Evolutionary conservation across 108 stramenopile genomes (phyloP), one percentile per base, ranked within the genome.

Genomic region (Pseudonitzschia multiseries): DNA sequence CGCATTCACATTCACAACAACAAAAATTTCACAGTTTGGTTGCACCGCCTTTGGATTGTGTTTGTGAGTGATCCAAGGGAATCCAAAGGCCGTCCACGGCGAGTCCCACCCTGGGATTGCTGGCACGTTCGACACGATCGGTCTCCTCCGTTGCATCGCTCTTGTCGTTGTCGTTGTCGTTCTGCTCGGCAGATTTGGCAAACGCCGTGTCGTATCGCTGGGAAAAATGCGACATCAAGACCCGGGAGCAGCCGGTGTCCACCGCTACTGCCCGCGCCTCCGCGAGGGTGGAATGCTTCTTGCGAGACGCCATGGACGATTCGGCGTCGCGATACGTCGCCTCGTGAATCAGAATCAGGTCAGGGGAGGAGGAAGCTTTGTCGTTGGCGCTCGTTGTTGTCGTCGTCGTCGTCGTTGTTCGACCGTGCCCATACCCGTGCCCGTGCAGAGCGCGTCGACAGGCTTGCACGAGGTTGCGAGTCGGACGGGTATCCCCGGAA

Each of bases 281-380:
- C 36, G 81, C 79, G 36, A 97, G 81, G 9, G 99, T 99, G 42
- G 88, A 91, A 81, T 99, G 99, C 28, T 86, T 83, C 77, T 97
- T 98, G 50, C 80, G 65, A 4, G 76, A 70, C n/a, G 93, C 96
- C 61, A 94, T 88, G 5, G 83, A 87, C 69, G 85, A 86, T 81
- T 93, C 93, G 20, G 79, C 87, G 75, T 97, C 90, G 71, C 96
- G 96, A 81, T 98, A 99, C 4, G 98, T 98, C 21, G 98, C 97
- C 81, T 99, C 98, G 64, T 99, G 98, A 56, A 99, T 93, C 65
- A 78, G 60, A 13, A 72, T 18, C 2, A 76, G 28, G 12, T 61
- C 32, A 12, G 29, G 0, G 17, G 14, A n/a, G n/a, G n/a, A n/a
- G n/a, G n/a, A n/a, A n/a, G n/a, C n/a, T n/a, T n/a, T n/a, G n/a